Evolutionary conservation across 768 basidiomycete species (phyloP).

Genomic region (Pisolithus microcarpus): DNA sequence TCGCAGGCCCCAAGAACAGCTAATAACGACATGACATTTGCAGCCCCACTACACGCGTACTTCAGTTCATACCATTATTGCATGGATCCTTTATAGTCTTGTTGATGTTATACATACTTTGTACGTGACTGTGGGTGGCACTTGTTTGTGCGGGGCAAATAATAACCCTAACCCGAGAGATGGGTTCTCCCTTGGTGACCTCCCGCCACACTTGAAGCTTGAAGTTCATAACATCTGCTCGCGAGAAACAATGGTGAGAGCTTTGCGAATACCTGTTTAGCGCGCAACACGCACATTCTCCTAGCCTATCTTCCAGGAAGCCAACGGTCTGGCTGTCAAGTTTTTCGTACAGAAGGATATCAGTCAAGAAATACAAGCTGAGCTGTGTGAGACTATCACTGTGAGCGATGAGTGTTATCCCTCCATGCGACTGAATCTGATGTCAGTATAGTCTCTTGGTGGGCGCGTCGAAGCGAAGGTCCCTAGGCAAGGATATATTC

Average conservation of each 20-base stretch:
- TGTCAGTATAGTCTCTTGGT: conserved; percentile 50
- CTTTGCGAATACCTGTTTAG: neutral
- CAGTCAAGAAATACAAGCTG: conserved; percentile 56
- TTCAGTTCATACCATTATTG: too few relatives aligned
- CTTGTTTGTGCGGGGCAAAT: conserved; percentile 14
- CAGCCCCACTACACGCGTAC: too few relatives aligned
- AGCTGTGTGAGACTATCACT: conserved; percentile 67
- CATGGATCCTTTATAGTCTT: too few relatives aligned
- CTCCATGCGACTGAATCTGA: conserved; percentile 4
- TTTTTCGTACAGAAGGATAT: conserved; percentile 84
- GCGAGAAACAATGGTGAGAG: conserved; percentile 16
- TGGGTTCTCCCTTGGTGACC: conserved; percentile 17
- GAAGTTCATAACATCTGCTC: neutral
- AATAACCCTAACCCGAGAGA: conserved; percentile 29
- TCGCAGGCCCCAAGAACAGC: conserved; percentile 34
- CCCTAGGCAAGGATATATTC: conserved; percentile 66
- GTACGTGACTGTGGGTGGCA: neutral
- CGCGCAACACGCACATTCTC: neutral
- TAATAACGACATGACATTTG: too few relatives aligned
- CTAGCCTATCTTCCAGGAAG: conserved; percentile 70
- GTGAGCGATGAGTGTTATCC: conserved; percentile 28
- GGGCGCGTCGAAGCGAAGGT: conserved; percentile 75
- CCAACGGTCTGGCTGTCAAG: conserved; percentile 60
- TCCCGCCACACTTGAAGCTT: neutral
- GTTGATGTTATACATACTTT: too few relatives aligned